Evolutionary conservation across 139 green algal genomes (phyloP).

Genomic region (Chlorokybus atmophyticus): DNA sequence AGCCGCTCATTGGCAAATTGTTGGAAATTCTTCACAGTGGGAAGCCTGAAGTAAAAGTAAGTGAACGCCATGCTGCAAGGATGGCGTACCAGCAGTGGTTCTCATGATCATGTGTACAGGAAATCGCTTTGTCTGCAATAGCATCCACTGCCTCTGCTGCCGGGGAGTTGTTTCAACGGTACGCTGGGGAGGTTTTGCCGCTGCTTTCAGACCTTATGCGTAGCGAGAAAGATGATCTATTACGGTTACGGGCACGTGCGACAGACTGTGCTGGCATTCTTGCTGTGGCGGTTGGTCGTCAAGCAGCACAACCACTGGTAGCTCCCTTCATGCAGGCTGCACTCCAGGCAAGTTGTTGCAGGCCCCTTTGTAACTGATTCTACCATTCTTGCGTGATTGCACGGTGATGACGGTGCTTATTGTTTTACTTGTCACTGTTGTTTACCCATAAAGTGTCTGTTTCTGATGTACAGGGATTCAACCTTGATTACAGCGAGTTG

Average conservation of each 20-base stretch:
- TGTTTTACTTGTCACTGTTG: neutral
- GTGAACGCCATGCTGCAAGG: no score
- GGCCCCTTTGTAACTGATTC: no score
- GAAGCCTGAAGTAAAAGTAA: slow-evolving; percentile 30
- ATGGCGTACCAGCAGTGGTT: no score
- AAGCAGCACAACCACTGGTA: slow-evolving; percentile 15
- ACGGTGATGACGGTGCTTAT: neutral
- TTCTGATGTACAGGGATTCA: slow-evolving; percentile 30
- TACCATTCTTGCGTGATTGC: neutral
- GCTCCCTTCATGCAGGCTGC: slow-evolving; percentile 30
- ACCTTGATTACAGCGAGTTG: slow-evolving; percentile 40
- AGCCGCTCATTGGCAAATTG: slow-evolving; percentile 39
- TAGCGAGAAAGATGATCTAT: slow-evolving; percentile 17
- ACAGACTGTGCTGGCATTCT: slow-evolving; percentile 52
- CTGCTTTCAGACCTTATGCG: slow-evolving; percentile 48
- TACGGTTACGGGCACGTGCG: slow-evolving; percentile 44
- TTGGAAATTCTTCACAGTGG: slow-evolving; percentile 29
- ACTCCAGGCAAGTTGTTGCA: no score
- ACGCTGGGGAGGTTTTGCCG: slow-evolving; percentile 25
- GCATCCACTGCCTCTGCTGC: slow-evolving; percentile 48
- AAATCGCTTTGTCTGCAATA: slow-evolving; percentile 41
- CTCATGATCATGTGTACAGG: no score
- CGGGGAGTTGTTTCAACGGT: slow-evolving; percentile 37
- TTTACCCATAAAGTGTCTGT: neutral
- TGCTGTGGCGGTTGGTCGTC: slow-evolving; percentile 25